These are phyloP conservation scores for Rhynchospora tenuis DNA, from an alignment of 176 grass and related monocot species.

Conservation along the genomic window DNA sequence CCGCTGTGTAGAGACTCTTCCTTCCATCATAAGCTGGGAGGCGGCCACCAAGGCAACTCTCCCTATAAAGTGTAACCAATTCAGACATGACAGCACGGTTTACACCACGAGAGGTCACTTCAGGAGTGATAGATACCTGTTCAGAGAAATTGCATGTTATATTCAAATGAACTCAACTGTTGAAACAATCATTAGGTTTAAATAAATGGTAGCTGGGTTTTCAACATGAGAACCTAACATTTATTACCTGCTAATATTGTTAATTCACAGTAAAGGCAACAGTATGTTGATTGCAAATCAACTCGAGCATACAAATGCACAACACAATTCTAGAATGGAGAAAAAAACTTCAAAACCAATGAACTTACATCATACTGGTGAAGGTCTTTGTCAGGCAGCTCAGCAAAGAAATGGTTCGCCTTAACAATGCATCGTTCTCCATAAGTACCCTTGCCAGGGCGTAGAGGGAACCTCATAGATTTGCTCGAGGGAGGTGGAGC, in stretches of 20 bases:
- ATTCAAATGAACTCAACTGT: not conserved
- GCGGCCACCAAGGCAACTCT: conserved; percentile 55
- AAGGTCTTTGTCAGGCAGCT: conserved; percentile 89
- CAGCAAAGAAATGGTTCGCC: conserved; percentile 95
- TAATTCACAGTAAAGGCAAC: not conserved
- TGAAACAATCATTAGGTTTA: not conserved
- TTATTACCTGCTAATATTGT: not conserved
- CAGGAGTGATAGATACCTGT: conserved; percentile 79
- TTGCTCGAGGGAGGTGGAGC: conserved; percentile 66
- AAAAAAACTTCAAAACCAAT: not conserved
- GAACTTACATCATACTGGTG: conserved; percentile 83
- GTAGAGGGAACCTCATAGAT: conserved; percentile 68
- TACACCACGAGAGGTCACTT: conserved; percentile 75
- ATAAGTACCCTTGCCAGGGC: conserved; percentile 75
- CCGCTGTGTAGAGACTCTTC: conserved; percentile 90
- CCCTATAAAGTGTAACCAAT: conserved; percentile 51
- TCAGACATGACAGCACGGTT: conserved; percentile 89
- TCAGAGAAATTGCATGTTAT: not conserved
- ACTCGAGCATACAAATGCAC: not conserved
- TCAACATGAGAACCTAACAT: not conserved
- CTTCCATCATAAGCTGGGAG: conserved; percentile 83
- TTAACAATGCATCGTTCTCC: conserved; percentile 86
- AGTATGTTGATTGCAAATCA: not conserved
- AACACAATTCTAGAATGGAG: not conserved
- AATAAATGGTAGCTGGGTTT: too few relatives aligned